Base-by-base conservation (phyloP, 169 alveolate genomes). In the Blepharisma undulans region DNA sequence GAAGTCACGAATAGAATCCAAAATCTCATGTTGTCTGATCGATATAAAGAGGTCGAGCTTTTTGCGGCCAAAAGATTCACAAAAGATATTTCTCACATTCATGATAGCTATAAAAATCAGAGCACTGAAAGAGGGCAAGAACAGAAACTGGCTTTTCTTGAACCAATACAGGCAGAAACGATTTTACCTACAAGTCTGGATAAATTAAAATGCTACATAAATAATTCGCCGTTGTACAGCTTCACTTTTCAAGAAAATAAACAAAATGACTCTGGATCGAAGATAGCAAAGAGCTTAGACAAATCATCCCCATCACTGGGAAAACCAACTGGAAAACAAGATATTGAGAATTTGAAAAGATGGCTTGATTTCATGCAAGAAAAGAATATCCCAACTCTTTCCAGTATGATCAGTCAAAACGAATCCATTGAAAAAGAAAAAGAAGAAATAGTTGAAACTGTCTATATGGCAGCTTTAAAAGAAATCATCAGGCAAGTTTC, bases 401-500 rank as follows among this genome's bases (percentile, higher is more conserved):
- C 2, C 14, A 48, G 66, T 48, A 48, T 48, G 14, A 48, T 48
- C 14, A 48, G 3, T 48, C 66, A 48, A 48, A 48, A 48, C 14
- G 66, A 48, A 48, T 10, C 21, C 12, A 48, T 48, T 48, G 66
- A 48, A 48, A 48, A 48, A 48, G 66, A 48, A 48, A 48, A 48
- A 48, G 66, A 48, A 48, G 66, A 78, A 78, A 78, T 78, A 78
- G 27, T 78, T n/a, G 86, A 78, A 78, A 25, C 86, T 21, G 16
- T 78, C 60, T 78, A 29, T 32, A 21, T 2, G 25, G 86, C 60
- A 10, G 86, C 86, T 78, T 78, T 78, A 12, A 78, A 78, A 29
- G 86, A 78, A 78, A 32, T 36, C 34, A 32, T 78, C 6, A 78
- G 34, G 34, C 86, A 78, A 78, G 60, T 32, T 78, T 21, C 71